phyloP scores from a whole-genome alignment of 371 early-diverging fungal genomes.

The Apophysomyces trapeziformis region DNA sequence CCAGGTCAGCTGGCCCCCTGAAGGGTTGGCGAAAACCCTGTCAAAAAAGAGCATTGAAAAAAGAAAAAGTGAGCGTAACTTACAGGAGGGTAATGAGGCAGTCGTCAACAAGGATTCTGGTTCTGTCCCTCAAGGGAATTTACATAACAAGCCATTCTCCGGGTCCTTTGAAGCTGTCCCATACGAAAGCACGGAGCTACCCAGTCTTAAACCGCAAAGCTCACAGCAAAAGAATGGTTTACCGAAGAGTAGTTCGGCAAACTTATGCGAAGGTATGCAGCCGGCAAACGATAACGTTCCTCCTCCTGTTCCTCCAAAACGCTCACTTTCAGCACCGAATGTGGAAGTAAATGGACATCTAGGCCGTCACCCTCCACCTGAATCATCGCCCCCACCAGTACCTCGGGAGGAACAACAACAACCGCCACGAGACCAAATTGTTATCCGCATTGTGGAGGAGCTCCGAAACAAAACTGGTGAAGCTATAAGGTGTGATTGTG shows the following conservation, averaged over 20 bases:
- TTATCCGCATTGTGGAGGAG: constrained; percentile 48
- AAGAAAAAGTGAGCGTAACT: constrained; percentile 30
- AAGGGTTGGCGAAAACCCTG: constrained; percentile 26
- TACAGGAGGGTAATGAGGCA: constrained; percentile 10
- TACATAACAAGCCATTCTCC: neutral
- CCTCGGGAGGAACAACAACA: constrained; percentile 9
- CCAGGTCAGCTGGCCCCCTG: neutral
- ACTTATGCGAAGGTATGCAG: constrained; percentile 19
- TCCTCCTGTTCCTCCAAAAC: neutral
- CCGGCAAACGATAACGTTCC: neutral
- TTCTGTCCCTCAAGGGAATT: neutral
- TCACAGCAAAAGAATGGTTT: neutral
- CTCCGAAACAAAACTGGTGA: constrained; percentile 29
- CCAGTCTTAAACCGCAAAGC: neutral
- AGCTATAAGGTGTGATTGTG: constrained; percentile 23
- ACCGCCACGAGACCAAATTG: constrained; percentile 22
- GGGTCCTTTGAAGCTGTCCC: constrained; percentile 43
- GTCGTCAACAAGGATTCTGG: neutral
- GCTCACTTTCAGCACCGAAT: neutral
- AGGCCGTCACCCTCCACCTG: neutral
- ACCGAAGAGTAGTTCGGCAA: constrained; percentile 9
- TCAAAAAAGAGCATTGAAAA: constrained; percentile 33
- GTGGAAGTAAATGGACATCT: neutral
- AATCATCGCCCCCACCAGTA: constrained; percentile 5
- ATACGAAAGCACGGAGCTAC: constrained; percentile 32